Evolutionary conservation across 441 rosid species (phyloP).

Genomic region (Aquilaria agallochum): DNA sequence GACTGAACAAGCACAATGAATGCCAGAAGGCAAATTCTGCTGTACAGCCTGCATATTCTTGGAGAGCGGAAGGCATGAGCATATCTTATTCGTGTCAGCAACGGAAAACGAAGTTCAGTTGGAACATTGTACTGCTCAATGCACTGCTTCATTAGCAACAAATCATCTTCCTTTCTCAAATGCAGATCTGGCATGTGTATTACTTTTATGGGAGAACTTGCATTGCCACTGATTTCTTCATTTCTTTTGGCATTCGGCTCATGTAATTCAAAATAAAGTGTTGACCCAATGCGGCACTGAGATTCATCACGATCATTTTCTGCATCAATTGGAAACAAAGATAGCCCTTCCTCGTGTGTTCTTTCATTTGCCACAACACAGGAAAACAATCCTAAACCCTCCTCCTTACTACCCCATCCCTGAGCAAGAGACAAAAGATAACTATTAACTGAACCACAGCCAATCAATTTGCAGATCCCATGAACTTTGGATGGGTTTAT

Average conservation of each 20-base stretch:
- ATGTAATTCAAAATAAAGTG: conserved; percentile 90
- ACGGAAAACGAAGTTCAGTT: conserved; percentile 72
- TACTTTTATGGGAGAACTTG: conserved; percentile 44
- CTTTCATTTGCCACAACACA: conserved; percentile 91
- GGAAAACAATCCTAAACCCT: conserved; percentile 96
- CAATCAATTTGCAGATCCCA: conserved; percentile 81
- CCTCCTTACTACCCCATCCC: conserved; percentile 99
- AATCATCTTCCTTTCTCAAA: conserved; percentile 85
- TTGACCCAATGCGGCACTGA: conserved; percentile 80
- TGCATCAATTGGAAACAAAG: conserved; percentile 75
- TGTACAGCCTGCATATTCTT: conserved; percentile 79
- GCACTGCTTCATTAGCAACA: conserved; percentile 77
- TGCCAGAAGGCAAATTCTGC: conserved; percentile 95
- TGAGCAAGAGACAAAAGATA: conserved; percentile 89
- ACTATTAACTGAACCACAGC: conserved; percentile 84
- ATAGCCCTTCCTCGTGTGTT: conserved; percentile 81
- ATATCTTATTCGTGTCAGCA: conserved; percentile 92
- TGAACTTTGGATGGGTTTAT: conserved; percentile 90
- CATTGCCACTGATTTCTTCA: conserved; percentile 29
- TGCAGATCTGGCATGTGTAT: conserved; percentile 86
- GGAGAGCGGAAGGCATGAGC: conserved; percentile 93
- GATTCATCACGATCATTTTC: conserved; percentile 58
- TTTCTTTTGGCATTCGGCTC: conserved; percentile 43
- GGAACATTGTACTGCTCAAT: conserved; percentile 78
- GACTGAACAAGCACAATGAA: conserved; percentile 97